A percentile compares a stretch with the other conserved stretches of the same genome.
phyloP scores from a whole-genome alignment of 768 basidiomycete species.

The Filobasidium wieringae region DNA sequence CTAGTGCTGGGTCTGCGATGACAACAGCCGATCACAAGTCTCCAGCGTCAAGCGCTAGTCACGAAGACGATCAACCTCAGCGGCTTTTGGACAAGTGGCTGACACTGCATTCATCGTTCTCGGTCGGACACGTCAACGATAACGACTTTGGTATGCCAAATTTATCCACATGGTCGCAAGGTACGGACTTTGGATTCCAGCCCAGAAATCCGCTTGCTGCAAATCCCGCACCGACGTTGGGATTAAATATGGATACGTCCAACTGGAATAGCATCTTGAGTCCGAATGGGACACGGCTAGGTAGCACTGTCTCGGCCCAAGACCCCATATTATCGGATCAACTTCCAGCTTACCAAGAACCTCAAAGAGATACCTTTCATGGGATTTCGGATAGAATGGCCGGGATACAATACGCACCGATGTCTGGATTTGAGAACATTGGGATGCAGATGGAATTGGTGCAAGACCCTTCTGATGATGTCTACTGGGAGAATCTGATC shows the following conservation, averaged over 20 bases:
- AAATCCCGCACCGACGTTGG: neutral
- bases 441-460: neutral
- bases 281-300: slow-evolving; percentile 1
- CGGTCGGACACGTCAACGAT: slow-evolving; percentile 25
- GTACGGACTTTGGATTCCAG: neutral
- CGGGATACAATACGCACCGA: neutral
- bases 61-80: slow-evolving; percentile 35
- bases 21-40: slow-evolving; percentile 5
- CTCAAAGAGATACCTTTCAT: slow-evolving; percentile 12
- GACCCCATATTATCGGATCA: slow-evolving; percentile 6
- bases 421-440: neutral
- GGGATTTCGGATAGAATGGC: slow-evolving; percentile 12
- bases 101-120: slow-evolving; percentile 27
- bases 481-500: slow-evolving; percentile 38
- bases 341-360: slow-evolving; percentile 2
- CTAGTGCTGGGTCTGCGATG: slow-evolving; percentile 5
- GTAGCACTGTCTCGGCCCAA: neutral
- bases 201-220: no score
- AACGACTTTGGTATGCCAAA: slow-evolving; percentile 16
- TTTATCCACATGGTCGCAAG: neutral
- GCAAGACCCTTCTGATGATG: slow-evolving; percentile 28
- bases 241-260: neutral
- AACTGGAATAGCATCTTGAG: slow-evolving; percentile 2
- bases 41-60: slow-evolving; percentile 13
- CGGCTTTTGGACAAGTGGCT: slow-evolving; percentile 35